Evolutionary conservation across 768 basidiomycete genomes (phyloP).

Genomic region (Amanita pallidorosea): DNA sequence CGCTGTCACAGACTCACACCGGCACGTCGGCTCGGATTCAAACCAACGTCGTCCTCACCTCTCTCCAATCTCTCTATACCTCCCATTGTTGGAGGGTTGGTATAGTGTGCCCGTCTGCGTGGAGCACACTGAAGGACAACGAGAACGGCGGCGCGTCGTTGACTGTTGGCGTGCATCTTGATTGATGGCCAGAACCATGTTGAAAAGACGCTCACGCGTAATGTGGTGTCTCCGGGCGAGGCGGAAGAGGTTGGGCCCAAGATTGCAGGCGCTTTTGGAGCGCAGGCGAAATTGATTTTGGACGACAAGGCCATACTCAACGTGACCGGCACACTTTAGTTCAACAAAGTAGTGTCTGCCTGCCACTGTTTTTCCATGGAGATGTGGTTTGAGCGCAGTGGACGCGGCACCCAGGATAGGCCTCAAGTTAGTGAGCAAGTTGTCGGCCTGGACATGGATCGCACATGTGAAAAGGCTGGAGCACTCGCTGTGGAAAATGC

Average conservation of each 20-base stretch:
- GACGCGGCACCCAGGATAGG: too few relatives aligned
- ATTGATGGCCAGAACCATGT: conserved; percentile 68
- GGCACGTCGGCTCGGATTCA: conserved; percentile 91
- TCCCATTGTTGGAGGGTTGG: conserved; percentile 80
- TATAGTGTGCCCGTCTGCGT: conserved; percentile 96
- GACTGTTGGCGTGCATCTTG: conserved; percentile 71
- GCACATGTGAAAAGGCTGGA: too few relatives aligned
- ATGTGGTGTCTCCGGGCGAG: conserved; percentile 40
- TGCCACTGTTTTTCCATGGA: too few relatives aligned
- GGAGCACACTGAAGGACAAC: conserved; percentile 30
- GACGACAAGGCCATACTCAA: too few relatives aligned
- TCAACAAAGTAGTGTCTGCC: too few relatives aligned
- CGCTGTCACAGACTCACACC: too few relatives aligned
- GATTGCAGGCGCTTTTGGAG: conserved; percentile 57
- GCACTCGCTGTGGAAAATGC: too few relatives aligned
- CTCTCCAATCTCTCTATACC: conserved; percentile 46
- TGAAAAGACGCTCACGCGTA: conserved; percentile 44
- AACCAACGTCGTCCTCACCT: conserved; percentile 66
- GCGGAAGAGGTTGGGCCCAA: conserved; percentile 60
- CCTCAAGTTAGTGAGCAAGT: too few relatives aligned
- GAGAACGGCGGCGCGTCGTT: conserved; percentile 23
- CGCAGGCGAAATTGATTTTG: conserved; percentile 66
- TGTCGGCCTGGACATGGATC: too few relatives aligned
- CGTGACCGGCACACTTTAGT: too few relatives aligned
- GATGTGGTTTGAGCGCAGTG: too few relatives aligned